Evolutionary conservation across 306 rosid species (phyloP).

Genomic region (Spatholobus suberectus): DNA sequence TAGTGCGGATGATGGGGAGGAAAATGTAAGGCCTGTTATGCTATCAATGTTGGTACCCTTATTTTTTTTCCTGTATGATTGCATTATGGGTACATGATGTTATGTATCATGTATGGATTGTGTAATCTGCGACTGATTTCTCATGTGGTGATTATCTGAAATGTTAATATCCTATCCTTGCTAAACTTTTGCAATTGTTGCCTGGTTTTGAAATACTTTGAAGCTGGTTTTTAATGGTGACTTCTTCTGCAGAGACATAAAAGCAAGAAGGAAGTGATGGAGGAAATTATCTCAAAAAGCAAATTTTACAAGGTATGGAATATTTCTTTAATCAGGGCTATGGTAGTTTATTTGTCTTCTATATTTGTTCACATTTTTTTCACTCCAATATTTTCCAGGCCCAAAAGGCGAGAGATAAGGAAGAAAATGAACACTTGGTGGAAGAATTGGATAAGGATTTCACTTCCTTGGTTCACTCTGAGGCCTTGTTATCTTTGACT

Average conservation of each 20-base stretch:
- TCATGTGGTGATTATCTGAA: slow-evolving; percentile 6
- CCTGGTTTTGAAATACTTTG: slow-evolving; percentile 8
- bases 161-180: too few relatives aligned
- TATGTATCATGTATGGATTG: not conserved
- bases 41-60: too few relatives aligned
- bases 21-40: slow-evolving; percentile 57
- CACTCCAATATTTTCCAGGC: slow-evolving; percentile 64
- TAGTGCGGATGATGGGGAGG: slow-evolving; percentile 53
- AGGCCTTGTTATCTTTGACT: slow-evolving; percentile 64
- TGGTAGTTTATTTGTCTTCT: slow-evolving; percentile 23
- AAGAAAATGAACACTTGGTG: slow-evolving; percentile 72
- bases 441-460: slow-evolving; percentile 80
- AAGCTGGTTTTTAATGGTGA: slow-evolving; percentile 32
- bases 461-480: slow-evolving; percentile 61
- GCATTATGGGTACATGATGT: too few relatives aligned
- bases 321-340: slow-evolving; percentile 18
- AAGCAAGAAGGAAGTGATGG: slow-evolving; percentile 89
- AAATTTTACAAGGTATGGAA: slow-evolving; percentile 72
- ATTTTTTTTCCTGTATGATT: too few relatives aligned
- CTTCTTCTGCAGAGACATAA: slow-evolving; percentile 69
- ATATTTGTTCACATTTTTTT: slow-evolving; percentile 15
- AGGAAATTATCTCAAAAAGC: slow-evolving; percentile 82
- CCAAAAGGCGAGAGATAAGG: slow-evolving; percentile 86
- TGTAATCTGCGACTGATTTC: not conserved
- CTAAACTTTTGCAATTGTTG: not conserved